Evolutionary conservation across 139 green algal genomes (phyloP).

Genomic region (Volvox africanus): DNA sequence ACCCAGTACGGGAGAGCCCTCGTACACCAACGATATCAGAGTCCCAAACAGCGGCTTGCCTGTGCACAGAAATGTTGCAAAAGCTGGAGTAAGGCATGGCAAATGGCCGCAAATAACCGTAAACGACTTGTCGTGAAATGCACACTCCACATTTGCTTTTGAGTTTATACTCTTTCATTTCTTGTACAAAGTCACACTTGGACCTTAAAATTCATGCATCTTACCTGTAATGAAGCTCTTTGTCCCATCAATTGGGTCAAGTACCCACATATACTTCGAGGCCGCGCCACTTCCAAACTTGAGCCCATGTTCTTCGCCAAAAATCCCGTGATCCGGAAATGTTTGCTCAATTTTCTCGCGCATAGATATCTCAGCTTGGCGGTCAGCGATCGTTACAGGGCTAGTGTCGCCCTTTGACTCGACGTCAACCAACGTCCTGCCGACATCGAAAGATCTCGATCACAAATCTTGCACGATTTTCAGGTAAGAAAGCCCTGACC

Average conservation of each 20-base stretch:
- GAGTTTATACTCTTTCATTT: not conserved
- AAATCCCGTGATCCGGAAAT: constrained; percentile 85
- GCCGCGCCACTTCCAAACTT: constrained; percentile 56
- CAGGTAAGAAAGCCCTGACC: not conserved
- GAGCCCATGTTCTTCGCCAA: constrained; percentile 92
- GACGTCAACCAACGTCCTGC: constrained; percentile 74
- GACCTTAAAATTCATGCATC: not conserved
- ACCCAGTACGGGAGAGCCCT: constrained; percentile 91
- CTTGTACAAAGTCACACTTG: not conserved
- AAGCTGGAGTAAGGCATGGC: not conserved
- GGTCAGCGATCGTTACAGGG: constrained; percentile 88
- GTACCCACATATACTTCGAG: constrained; percentile 90
- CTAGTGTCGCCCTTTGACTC: constrained; percentile 87
- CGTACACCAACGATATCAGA: constrained; percentile 91
- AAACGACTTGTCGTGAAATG: not conserved
- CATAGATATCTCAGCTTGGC: constrained; percentile 88
- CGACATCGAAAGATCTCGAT: not conserved
- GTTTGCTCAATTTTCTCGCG: constrained; percentile 65
- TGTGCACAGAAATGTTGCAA: constrained; percentile 50
- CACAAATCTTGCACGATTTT: not conserved
- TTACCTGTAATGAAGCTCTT: constrained; percentile 98
- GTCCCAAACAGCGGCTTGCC: constrained; percentile 98
- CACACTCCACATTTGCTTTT: not conserved
- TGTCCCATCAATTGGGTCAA: constrained; percentile 99
- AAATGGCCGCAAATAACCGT: too few species aligned